Evolutionary conservation across 352 stramenopile genomes (phyloP).

Genomic region (Phytopythium montanum): DNA sequence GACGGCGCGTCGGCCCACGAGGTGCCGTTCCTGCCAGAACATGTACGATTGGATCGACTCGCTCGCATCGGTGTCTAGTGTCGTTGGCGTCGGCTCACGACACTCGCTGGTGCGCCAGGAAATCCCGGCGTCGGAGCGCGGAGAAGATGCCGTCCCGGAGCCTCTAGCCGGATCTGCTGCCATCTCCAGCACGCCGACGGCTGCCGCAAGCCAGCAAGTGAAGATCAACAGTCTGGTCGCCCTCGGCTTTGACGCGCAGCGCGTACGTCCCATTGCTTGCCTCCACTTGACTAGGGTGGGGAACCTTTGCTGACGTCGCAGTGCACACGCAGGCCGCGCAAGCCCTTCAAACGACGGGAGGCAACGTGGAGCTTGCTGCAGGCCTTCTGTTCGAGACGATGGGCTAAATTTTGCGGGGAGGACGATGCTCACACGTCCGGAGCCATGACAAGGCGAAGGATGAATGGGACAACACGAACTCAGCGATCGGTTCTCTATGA

Average conservation of each 20-base stretch:
- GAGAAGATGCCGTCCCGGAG: conserved; percentile 18
- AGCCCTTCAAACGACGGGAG: conserved; percentile 66
- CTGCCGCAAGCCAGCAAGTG: conserved; percentile 20
- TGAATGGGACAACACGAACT: too few species aligned
- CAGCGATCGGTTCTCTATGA: too few species aligned
- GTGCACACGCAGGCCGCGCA: conserved; percentile 41
- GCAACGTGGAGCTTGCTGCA: conserved; percentile 79
- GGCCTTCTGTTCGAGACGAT: conserved; percentile 76
- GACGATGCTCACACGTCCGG: too few species aligned
- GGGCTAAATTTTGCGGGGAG: conserved; percentile 12
- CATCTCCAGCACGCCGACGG: conserved; percentile 1
- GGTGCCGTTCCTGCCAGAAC: conserved; percentile 83
- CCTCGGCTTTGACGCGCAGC: conserved; percentile 62
- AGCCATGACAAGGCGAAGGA: too few species aligned
- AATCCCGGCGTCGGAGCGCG: conserved; percentile 63
- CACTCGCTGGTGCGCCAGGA: conserved; percentile 26
- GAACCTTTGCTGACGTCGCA: conserved; percentile 8
- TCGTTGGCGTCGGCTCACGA: not conserved
- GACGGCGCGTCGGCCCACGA: conserved; percentile 67
- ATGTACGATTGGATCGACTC: conserved; percentile 41
- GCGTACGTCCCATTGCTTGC: conserved; percentile 24
- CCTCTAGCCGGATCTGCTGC: too few species aligned
- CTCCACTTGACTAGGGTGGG: conserved; percentile 1
- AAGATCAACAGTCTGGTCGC: conserved; percentile 68
- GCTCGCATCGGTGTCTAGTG: not conserved